Conservation (phyloP, 1,139 yeast genomes). For the Hemisphaericaspora xylanilytica region DNA sequence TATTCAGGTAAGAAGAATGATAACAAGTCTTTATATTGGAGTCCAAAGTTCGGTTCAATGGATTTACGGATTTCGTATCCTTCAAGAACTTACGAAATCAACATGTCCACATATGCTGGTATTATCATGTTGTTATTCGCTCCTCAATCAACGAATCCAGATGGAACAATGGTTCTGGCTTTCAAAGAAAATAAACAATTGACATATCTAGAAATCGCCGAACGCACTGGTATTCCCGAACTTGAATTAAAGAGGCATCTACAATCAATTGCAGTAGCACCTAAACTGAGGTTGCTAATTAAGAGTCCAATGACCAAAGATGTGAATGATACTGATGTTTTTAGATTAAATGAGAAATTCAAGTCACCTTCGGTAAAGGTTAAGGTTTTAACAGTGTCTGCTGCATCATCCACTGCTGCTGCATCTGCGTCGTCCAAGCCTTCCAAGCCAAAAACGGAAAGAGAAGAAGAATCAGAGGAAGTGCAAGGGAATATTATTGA, state of each 20-base stretch:
- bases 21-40: conserved; percentile 80
- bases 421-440: conserved; percentile 32
- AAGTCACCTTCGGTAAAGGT: conserved; percentile 70
- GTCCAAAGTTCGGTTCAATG: conserved; percentile 77
- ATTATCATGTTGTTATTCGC: conserved; percentile 72
- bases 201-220: conserved; percentile 59
- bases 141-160: conserved; percentile 48
- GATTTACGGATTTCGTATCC: conserved; percentile 71
- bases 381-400: conserved; percentile 70
- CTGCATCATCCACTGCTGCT: conserved; percentile 30
- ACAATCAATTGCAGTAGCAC: conserved; percentile 83
- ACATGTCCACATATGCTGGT: conserved; percentile 79
- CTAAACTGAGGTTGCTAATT: conserved; percentile 67
- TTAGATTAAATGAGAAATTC: conserved; percentile 69
- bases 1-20: conserved; percentile 55
- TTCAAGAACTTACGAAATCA: conserved; percentile 71
- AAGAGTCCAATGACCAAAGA: conserved; percentile 78
- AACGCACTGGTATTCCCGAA: conserved; percentile 69
- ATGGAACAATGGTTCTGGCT: conserved; percentile 35
- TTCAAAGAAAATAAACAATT: conserved; percentile 40
- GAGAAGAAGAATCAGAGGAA: conserved; percentile 38
- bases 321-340: conserved; percentile 60
- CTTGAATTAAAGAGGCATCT: conserved; percentile 72
- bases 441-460: conserved; percentile 35
- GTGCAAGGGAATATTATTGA: conserved; percentile 33